phyloP scores from a whole-genome alignment of 2,329 filamentous ascomycete genomes.

The Diaporthe amygdali region DNA sequence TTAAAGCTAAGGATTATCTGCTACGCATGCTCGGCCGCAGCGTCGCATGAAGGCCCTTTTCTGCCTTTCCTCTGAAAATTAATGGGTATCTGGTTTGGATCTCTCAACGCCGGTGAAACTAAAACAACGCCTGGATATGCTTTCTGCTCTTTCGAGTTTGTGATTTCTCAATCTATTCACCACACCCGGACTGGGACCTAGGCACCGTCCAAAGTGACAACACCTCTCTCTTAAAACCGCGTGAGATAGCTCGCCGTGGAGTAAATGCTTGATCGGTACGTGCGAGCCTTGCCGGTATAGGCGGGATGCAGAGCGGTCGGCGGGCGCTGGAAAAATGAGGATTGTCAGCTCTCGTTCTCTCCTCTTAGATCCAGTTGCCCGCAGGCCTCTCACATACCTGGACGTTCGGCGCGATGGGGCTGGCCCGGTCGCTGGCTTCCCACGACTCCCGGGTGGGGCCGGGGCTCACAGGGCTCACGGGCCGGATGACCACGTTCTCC shows the following conservation, averaged over 20 bases:
- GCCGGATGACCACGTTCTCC: background rate
- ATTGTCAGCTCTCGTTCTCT: slow-evolving; percentile 3
- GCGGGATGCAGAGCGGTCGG: slow-evolving; percentile 64
- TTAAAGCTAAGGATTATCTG: slow-evolving; percentile 6
- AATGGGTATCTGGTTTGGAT: slow-evolving; percentile 4
- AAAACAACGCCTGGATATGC: slow-evolving; percentile 5
- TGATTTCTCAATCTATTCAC: background rate
- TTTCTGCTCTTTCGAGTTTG: background rate
- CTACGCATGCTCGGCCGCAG: background rate
- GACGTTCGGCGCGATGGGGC: slow-evolving; percentile 61
- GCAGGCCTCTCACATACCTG: slow-evolving; percentile 25
- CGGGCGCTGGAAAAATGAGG: slow-evolving; percentile 46
- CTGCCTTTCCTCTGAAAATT: background rate
- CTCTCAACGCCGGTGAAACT: slow-evolving; percentile 5
- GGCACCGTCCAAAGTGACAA: background rate
- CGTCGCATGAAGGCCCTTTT: background rate
- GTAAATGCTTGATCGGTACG: slow-evolving; percentile 38
- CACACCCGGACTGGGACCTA: background rate
- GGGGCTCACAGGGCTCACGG: slow-evolving; percentile 15
- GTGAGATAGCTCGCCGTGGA: slow-evolving; percentile 55
- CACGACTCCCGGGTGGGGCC: slow-evolving; percentile 21
- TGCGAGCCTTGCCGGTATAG: slow-evolving; percentile 44
- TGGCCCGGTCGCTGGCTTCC: slow-evolving; percentile 44
- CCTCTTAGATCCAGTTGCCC: background rate
- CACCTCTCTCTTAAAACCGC: slow-evolving; percentile 44